Percentiles rank a stretch among this genome's conserved stretches.
Evolutionary conservation across 495 filamentous ascomycete species (phyloP).

Genomic region (Penicillium silybi): DNA sequence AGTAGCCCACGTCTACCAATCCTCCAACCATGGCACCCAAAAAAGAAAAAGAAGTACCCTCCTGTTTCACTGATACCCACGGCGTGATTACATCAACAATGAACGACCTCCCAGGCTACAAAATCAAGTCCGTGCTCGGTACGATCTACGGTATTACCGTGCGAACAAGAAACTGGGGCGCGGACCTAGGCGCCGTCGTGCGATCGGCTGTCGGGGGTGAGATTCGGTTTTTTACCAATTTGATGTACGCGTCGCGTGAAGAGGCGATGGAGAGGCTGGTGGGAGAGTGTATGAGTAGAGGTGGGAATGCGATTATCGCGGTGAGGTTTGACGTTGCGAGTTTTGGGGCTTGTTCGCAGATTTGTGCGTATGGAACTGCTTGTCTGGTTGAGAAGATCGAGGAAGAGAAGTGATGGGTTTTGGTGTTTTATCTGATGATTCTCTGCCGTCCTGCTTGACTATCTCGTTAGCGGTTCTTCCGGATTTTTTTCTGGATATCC

Average conservation of each 20-base stretch:
- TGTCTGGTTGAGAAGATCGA: constrained; percentile 48
- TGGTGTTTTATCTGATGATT: background rate
- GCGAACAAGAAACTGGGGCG: constrained; percentile 51
- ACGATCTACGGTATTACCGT: constrained; percentile 58
- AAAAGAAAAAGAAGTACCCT: constrained; percentile 14
- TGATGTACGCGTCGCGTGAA: constrained; percentile 54
- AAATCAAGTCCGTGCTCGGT: constrained; percentile 52
- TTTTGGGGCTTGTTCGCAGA: constrained; percentile 48
- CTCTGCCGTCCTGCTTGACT: background rate
- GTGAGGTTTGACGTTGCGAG: constrained; percentile 48
- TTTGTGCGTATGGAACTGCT: constrained; percentile 58
- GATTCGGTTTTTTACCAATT: constrained; percentile 52
- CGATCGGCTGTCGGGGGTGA: constrained; percentile 54
- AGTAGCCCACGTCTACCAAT: background rate
- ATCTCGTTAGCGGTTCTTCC: too few species aligned
- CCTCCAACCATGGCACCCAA: constrained; percentile 1
- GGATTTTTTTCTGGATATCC: too few species aligned
- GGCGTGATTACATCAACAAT: constrained; percentile 53
- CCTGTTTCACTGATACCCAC: constrained; percentile 58
- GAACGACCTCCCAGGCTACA: constrained; percentile 54
- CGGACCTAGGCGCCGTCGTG: constrained; percentile 42
- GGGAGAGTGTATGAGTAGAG: constrained; percentile 51
- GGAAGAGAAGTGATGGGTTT: background rate
- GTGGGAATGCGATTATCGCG: constrained; percentile 58
- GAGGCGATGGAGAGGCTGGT: constrained; percentile 52